Evolutionary conservation across 2,329 filamentous ascomycete genomes (phyloP).

Genomic region (Scolecobasidium constrictum): DNA sequence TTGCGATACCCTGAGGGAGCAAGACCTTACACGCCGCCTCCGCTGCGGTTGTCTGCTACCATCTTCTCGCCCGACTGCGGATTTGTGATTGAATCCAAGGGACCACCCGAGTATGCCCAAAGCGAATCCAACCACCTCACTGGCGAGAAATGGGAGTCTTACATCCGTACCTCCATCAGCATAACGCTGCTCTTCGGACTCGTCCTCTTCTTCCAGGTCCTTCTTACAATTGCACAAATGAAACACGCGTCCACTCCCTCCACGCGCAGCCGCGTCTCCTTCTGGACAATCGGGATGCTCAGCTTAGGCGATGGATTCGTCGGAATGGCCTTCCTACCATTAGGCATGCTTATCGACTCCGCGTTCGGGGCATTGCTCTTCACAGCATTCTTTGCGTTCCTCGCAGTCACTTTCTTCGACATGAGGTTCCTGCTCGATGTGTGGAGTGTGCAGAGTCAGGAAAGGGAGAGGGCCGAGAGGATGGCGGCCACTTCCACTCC

Average conservation of each 20-base stretch:
- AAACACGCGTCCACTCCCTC: constrained; percentile 55
- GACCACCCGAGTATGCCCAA: constrained; percentile 39
- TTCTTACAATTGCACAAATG: constrained; percentile 49
- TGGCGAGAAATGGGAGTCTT: constrained; percentile 48
- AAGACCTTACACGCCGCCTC: constrained; percentile 38
- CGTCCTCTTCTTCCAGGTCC: constrained; percentile 41
- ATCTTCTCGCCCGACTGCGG: constrained; percentile 57
- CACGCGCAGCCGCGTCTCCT: constrained; percentile 52
- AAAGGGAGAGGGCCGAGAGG: constrained; percentile 31
- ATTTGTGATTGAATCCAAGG: constrained; percentile 52
- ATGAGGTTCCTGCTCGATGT: constrained; percentile 57
- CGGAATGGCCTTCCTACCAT: constrained; percentile 40
- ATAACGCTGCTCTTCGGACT: constrained; percentile 42
- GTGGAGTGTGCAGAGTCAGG: constrained; percentile 51
- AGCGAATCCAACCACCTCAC: constrained; percentile 42
- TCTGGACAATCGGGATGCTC: constrained; percentile 52
- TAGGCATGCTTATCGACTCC: constrained; percentile 44
- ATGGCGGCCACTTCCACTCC: constrained; percentile 19
- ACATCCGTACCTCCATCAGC: constrained; percentile 39
- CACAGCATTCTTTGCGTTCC: constrained; percentile 47
- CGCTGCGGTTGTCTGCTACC: constrained; percentile 47
- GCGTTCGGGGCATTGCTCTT: constrained; percentile 45
- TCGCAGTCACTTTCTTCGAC: constrained; percentile 50
- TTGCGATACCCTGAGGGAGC: constrained; percentile 48
- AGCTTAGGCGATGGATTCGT: constrained; percentile 51